These are phyloP conservation scores for Rhododendron simsii DNA, from an alignment of 148 eudicot species.

Conservation along the genomic window DNA sequence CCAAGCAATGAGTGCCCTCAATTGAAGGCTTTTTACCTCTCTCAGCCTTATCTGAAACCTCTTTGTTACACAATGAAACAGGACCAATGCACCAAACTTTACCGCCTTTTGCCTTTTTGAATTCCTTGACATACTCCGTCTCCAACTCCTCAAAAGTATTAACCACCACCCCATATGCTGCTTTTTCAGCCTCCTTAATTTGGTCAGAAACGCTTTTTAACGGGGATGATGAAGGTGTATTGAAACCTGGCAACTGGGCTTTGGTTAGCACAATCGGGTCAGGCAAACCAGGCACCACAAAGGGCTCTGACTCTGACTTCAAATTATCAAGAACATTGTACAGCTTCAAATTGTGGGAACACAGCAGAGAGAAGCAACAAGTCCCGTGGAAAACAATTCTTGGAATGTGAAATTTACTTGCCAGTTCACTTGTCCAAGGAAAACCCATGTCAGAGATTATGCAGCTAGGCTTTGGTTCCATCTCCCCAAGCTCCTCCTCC, in stretches of 20 bases:
- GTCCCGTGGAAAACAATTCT: slow-evolving; percentile 51
- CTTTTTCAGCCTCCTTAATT: slow-evolving; percentile 1
- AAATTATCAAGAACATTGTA: slow-evolving; percentile 8
- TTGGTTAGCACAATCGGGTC: slow-evolving; percentile 19
- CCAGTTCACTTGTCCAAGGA: slow-evolving; percentile 44
- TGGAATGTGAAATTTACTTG: slow-evolving; percentile 32
- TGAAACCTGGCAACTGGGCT: slow-evolving; percentile 12
- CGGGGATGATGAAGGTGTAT: too few relatives aligned
- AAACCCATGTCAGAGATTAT: slow-evolving; percentile 45
- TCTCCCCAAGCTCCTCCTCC: slow-evolving; percentile 19
- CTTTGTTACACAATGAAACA: slow-evolving; percentile 33
- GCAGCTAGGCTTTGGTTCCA: slow-evolving; percentile 34
- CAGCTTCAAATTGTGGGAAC: slow-evolving; percentile 17
- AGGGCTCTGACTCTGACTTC: slow-evolving; percentile 15
- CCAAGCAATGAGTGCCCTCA: slow-evolving; percentile 20
- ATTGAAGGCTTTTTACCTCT: slow-evolving; percentile 31
- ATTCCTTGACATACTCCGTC: slow-evolving; percentile 8
- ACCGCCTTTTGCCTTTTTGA: background rate
- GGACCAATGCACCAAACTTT: slow-evolving; percentile 40
- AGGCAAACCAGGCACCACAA: slow-evolving; percentile 31
- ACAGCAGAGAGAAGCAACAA: slow-evolving; percentile 48
- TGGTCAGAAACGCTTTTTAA: background rate
- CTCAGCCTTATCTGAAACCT: slow-evolving; percentile 18
- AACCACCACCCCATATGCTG: slow-evolving; percentile 13
- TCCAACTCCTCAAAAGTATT: slow-evolving; percentile 24